Conservation (phyloP, 306 rosid genomes). For the cucumber (Cucumis sativus) region DNA sequence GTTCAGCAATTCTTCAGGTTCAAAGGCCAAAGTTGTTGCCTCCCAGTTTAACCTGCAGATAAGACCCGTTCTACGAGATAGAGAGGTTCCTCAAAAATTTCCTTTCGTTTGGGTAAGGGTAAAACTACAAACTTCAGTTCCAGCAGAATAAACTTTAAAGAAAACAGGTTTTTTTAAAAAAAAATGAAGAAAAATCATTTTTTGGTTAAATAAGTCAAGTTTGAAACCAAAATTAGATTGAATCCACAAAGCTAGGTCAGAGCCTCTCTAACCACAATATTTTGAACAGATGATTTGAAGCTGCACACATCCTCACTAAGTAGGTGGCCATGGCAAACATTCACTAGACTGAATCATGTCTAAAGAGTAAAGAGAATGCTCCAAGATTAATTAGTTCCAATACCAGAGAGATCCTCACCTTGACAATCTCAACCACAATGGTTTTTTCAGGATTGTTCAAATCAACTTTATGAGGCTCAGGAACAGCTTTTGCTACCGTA, state of each 20-base stretch:
- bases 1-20: background rate
- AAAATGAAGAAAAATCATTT: no score
- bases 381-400: background rate
- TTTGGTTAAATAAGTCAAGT: background rate
- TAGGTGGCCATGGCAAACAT: background rate
- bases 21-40: background rate
- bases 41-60: background rate
- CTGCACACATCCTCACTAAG: background rate
- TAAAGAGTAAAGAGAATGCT: background rate
- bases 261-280: background rate
- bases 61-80: background rate
- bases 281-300: background rate
- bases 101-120: background rate
- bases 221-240: background rate
- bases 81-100: background rate
- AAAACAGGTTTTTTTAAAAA: no score
- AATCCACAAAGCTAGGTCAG: background rate
- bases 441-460: conserved; percentile 75
- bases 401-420: conserved; percentile 37
- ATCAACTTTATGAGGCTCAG: conserved; percentile 91
- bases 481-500: conserved; percentile 79
- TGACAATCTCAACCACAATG: conserved; percentile 80
- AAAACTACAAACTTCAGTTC: background rate
- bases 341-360: background rate
- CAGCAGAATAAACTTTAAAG: background rate